These are phyloP conservation scores for Cucumis cinereus DNA, from an alignment of 306 rosid genomes.

Conservation along the genomic window DNA sequence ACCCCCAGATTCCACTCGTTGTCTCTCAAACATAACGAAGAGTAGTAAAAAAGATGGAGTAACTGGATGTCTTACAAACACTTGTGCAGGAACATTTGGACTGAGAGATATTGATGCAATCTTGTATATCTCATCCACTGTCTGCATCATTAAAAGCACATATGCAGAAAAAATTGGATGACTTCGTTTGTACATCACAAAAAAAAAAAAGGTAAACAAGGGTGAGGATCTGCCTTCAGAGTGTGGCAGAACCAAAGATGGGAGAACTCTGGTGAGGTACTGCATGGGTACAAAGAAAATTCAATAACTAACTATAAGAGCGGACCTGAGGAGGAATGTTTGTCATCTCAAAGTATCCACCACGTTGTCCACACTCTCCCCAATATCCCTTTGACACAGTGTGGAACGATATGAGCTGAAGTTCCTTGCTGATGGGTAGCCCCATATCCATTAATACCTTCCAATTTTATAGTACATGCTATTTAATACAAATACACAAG, in stretches of 20 bases:
- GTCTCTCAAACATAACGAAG: conserved; percentile 4
- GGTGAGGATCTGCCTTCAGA: not conserved
- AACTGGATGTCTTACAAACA: conserved; percentile 42
- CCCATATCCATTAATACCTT: conserved; percentile 85
- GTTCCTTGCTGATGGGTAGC: conserved; percentile 68
- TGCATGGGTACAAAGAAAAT: not conserved
- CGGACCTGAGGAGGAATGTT: conserved; percentile 83
- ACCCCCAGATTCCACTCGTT: not conserved
- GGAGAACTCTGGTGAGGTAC: not conserved
- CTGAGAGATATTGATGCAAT: conserved; percentile 83
- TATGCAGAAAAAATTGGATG: not conserved
- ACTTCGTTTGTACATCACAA: not conserved
- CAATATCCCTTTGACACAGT: conserved; percentile 88
- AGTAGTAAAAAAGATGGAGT: not conserved
- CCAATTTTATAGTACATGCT: conserved; percentile 7
- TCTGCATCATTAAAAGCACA: conserved; percentile 32
- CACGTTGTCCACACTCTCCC: conserved; percentile 99
- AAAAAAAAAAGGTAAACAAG: not conserved
- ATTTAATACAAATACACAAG: conserved; percentile 9
- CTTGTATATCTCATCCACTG: conserved; percentile 96
- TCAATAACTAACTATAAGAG: conserved; percentile 2
- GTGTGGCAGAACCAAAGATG: not conserved
- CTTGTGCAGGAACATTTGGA: conserved; percentile 98
- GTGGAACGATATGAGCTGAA: conserved; percentile 89
- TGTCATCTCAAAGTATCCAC: conserved; percentile 98